These are phyloP conservation scores for Xylariales sp. DNA, from an alignment of 2,329 filamentous ascomycete species.

Conservation along the genomic window DNA sequence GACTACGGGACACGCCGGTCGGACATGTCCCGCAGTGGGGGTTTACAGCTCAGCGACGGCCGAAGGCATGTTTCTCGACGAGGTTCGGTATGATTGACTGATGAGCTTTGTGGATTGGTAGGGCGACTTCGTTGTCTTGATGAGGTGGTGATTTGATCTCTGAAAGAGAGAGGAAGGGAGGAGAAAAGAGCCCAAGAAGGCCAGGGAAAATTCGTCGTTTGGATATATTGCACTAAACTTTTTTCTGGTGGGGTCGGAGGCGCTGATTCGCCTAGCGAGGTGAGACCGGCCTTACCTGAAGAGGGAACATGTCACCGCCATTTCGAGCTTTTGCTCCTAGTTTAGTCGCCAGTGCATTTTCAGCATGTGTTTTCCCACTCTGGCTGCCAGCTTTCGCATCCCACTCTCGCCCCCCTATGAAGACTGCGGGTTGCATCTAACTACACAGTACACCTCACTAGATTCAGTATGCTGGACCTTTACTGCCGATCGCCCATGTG, in stretches of 20 bases:
- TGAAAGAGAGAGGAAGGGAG: conserved; percentile 28
- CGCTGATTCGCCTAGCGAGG: conserved; percentile 18
- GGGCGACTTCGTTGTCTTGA: conserved; percentile 65
- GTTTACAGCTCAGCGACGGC: conserved; percentile 90
- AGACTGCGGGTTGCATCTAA: too few species aligned
- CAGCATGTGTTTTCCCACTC: too few species aligned
- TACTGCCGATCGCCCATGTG: too few species aligned
- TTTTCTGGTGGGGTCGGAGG: conserved; percentile 21
- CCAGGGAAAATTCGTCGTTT: conserved; percentile 21
- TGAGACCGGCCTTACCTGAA: conserved; percentile 7
- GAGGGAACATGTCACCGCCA: conserved; percentile 9
- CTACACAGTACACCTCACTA: too few species aligned
- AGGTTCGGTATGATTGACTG: conserved; percentile 45
- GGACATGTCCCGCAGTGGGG: conserved; percentile 69
- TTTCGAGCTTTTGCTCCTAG: conserved; percentile 9
- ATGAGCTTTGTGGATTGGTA: conserved; percentile 29
- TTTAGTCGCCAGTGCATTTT: too few species aligned
- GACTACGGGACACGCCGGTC: conserved; percentile 66
- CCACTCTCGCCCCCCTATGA: too few species aligned
- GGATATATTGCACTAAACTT: conserved; percentile 17
- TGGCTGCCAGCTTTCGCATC: too few species aligned
- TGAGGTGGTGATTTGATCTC: conserved; percentile 28
- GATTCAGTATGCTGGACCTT: too few species aligned
- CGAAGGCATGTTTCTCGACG: conserved; percentile 71
- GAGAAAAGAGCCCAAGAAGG: conserved; percentile 19